A percentile compares a stretch with the other conserved stretches of the same genome.
phyloP scores from a whole-genome alignment of 805 yeast species.

The Candida wancherniae region DNA sequence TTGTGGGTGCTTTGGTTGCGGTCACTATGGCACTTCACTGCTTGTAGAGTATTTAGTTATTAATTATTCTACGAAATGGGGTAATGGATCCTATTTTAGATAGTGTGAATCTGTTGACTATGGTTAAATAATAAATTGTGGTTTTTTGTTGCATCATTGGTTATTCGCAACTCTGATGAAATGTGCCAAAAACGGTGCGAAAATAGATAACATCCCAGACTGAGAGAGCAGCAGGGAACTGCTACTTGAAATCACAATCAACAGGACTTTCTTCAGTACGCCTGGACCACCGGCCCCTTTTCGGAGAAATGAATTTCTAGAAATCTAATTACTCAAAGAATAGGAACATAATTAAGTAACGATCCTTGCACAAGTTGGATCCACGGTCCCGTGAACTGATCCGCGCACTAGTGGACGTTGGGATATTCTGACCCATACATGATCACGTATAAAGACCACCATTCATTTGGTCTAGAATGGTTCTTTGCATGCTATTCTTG shows the following conservation, averaged over 20 bases:
- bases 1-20: conserved; percentile 9
- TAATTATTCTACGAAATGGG: too few relatives aligned
- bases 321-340: neutral
- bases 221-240: too few relatives aligned
- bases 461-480: conserved; percentile 29
- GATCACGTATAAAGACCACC: conserved; percentile 9
- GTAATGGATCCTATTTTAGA: too few relatives aligned
- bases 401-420: neutral
- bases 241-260: too few relatives aligned
- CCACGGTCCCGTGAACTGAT: neutral
- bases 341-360: neutral
- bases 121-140: too few relatives aligned
- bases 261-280: neutral
- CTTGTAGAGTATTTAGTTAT: conserved; percentile 2
- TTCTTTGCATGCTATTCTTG: conserved; percentile 23
- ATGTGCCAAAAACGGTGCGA: too few relatives aligned
- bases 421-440: too few relatives aligned
- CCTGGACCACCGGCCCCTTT: neutral
- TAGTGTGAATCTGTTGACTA: too few relatives aligned
- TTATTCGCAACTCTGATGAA: neutral
- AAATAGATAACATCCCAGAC: too few relatives aligned
- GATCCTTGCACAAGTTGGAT: neutral
- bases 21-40: conserved; percentile 11
- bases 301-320: neutral
- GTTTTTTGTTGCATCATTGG: neutral